Conservation (phyloP, 2,329 filamentous ascomycete species). For the Diaporthe nobilis region DNA sequence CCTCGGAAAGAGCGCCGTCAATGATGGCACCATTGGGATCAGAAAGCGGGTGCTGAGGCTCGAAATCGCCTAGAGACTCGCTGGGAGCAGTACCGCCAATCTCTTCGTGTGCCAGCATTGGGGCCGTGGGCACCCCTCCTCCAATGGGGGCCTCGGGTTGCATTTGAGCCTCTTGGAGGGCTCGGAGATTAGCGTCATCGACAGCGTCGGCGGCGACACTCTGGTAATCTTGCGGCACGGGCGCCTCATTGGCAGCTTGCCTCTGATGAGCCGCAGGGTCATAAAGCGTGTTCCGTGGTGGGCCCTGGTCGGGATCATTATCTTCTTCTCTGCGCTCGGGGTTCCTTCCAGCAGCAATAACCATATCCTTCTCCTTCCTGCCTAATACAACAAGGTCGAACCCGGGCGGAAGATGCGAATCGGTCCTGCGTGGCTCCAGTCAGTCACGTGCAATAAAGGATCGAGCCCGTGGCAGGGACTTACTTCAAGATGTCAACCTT, state of each 20-base stretch:
- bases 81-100: conserved; percentile 17
- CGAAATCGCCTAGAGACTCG: conserved; percentile 35
- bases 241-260: conserved; percentile 4
- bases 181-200: conserved; percentile 30
- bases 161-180: conserved; percentile 41
- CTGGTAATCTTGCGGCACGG: conserved; percentile 13
- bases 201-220: conserved; percentile 22
- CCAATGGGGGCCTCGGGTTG: conserved; percentile 33
- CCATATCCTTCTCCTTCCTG: conserved; percentile 61
- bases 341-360: conserved; percentile 62
- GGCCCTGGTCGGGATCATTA: conserved; percentile 55
- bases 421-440: conserved; percentile 49
- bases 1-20: conserved; percentile 28
- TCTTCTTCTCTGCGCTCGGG: conserved; percentile 64
- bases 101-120: conserved; percentile 37
- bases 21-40: background rate
- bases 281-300: conserved; percentile 54
- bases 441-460: background rate
- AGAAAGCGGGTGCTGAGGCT: conserved; percentile 24
- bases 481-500: conserved; percentile 67
- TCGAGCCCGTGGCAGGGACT: conserved; percentile 38
- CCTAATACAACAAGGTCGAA: conserved; percentile 67
- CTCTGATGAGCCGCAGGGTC: conserved; percentile 7
- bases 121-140: conserved; percentile 28
- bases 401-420: conserved; percentile 59